A percentile compares a stretch with the other conserved stretches of the same genome.
These are phyloP conservation scores for Hymenoscyphus repandus DNA, from an alignment of 2,329 filamentous ascomycete species.

Conservation along the genomic window DNA sequence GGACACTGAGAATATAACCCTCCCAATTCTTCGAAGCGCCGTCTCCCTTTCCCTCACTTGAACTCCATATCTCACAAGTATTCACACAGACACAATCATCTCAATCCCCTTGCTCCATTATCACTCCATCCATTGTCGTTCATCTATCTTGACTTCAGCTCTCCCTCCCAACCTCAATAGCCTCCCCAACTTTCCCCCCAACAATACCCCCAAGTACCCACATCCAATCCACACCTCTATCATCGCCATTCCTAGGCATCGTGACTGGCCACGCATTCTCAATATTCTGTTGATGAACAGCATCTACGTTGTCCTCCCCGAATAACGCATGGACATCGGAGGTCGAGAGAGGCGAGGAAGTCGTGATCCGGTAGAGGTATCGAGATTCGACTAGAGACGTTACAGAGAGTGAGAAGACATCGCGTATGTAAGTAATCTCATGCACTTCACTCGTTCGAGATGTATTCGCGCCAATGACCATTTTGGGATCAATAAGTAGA, in stretches of 20 bases:
- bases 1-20: too few relatives aligned
- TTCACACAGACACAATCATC: too few relatives aligned
- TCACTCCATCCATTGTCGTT: neutral
- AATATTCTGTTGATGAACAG: conserved; percentile 2
- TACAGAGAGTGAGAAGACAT: conserved; percentile 1
- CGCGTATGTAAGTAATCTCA: conserved; percentile 12
- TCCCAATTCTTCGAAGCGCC: too few relatives aligned
- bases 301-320: neutral
- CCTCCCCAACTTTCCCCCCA: conserved; percentile 5
- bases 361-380: conserved; percentile 11
- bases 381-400: neutral
- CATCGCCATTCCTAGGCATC: conserved; percentile 1
- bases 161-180: neutral
- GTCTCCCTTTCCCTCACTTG: too few relatives aligned
- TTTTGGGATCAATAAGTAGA: neutral
- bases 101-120: too few relatives aligned
- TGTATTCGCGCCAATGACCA: neutral
- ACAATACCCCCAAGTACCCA: conserved; percentile 14
- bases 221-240: conserved; percentile 8
- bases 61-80: too few relatives aligned
- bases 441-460: neutral
- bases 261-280: conserved; percentile 14
- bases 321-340: neutral
- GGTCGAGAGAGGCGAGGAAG: neutral
- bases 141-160: neutral